A percentile compares a stretch with the other conserved stretches of the same genome.
Conservation (phyloP, 176 grass and related monocot species). For the Juncus inflexus region DNA sequence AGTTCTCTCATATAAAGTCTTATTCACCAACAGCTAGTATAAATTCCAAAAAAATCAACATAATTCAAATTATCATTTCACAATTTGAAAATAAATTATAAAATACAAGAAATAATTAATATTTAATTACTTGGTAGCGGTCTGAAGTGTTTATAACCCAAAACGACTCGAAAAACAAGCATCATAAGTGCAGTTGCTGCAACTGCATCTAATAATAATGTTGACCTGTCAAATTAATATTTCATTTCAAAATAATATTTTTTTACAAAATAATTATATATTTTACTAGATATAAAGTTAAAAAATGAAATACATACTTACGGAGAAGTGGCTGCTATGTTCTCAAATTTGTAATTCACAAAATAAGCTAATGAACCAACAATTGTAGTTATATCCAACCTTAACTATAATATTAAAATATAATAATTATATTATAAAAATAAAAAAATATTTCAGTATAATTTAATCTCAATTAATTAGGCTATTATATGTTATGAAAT, state of each 20-base stretch:
- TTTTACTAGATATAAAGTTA: conserved; percentile 4
- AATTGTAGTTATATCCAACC: conserved; percentile 70
- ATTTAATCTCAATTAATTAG: conserved; percentile 7
- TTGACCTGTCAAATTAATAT: conserved; percentile 45
- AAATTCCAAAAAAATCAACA: conserved; percentile 18
- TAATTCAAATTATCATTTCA: conserved; percentile 10
- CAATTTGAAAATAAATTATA: conserved; percentile 12
- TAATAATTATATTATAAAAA: conserved; percentile 18
- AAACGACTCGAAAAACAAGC: conserved; percentile 58
- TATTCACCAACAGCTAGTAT: conserved; percentile 86
- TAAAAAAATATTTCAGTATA: background rate
- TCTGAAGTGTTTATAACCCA: conserved; percentile 94
- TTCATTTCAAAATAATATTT: conserved; percentile 12
- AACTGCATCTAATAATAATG: conserved; percentile 79
- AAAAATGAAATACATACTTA: conserved; percentile 69
- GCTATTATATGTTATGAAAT: no score
- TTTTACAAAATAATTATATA: conserved; percentile 8
- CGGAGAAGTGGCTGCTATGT: conserved; percentile 87
- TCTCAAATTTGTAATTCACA: conserved; percentile 95
- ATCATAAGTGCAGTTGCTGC: conserved; percentile 61
- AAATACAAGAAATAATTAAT: background rate
- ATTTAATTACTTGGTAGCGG: conserved; percentile 57
- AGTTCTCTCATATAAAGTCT: conserved; percentile 86
- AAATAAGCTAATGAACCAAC: conserved; percentile 77
- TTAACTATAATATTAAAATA: conserved; percentile 44